Evolutionary conservation across 164 flowering plant species (phyloP).

Genomic region (Chimonanthus salicifolius): DNA sequence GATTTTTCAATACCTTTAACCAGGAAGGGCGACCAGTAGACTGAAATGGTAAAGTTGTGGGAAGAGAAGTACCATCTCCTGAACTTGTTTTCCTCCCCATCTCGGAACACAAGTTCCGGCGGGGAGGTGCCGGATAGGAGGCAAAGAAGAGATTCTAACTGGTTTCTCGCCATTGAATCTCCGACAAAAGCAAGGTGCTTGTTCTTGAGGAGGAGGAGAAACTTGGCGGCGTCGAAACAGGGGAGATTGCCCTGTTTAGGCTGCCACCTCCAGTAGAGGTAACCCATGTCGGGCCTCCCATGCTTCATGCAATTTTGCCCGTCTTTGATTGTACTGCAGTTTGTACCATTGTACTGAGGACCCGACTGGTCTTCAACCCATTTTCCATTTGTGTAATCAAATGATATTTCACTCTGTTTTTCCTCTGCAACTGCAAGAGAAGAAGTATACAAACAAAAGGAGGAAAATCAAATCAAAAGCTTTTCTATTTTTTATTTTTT

Average conservation of each 20-base stretch:
- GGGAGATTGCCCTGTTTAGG: slow-evolving; percentile 66
- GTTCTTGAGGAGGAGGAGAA: slow-evolving; percentile 48
- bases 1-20: slow-evolving; percentile 75
- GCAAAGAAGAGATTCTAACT: slow-evolving; percentile 88
- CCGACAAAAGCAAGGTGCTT: slow-evolving; percentile 85
- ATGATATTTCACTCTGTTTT: slow-evolving; percentile 16
- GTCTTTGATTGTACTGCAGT: slow-evolving; percentile 71
- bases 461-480: no score
- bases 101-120: slow-evolving; percentile 50
- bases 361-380: slow-evolving; percentile 61
- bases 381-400: slow-evolving; percentile 61
- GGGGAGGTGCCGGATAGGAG: slow-evolving; percentile 45
- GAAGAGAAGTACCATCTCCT: slow-evolving; percentile 64
- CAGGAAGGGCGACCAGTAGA: slow-evolving; percentile 89
- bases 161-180: slow-evolving; percentile 94
- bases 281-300: slow-evolving; percentile 75
- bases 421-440: slow-evolving; percentile 17
- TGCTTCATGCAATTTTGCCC: slow-evolving; percentile 80
- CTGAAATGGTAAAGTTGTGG: slow-evolving; percentile 55
- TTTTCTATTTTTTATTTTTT: no score
- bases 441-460: not conserved
- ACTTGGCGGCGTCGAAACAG: slow-evolving; percentile 53
- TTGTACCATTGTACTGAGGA: slow-evolving; percentile 70
- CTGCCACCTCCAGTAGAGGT: slow-evolving; percentile 78
- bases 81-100: slow-evolving; percentile 72